Percentiles rank a stretch among this genome's conserved stretches.
These are phyloP conservation scores for Mycosphaerella arachidis DNA, from an alignment of 2,329 filamentous ascomycete species.

Conservation along the genomic window DNA sequence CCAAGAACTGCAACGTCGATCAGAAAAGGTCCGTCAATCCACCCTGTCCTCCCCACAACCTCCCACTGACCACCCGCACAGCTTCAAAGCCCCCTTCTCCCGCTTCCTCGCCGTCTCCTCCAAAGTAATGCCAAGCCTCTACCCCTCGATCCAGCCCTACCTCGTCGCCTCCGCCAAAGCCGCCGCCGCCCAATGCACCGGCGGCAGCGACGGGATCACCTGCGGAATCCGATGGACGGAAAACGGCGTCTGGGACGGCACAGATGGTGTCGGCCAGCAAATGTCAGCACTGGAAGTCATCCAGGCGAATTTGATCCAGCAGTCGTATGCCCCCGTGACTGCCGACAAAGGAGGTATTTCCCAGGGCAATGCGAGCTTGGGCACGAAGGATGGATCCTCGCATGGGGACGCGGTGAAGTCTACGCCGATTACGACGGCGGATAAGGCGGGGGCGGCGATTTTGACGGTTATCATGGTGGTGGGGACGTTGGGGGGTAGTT, in stretches of 20 bases:
- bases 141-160: constrained; percentile 44
- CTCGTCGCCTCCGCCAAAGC: constrained; percentile 49
- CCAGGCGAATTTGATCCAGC: constrained; percentile 35
- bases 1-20: constrained; percentile 38
- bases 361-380: constrained; percentile 12
- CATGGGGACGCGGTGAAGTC: not conserved
- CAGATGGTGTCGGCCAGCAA: constrained; percentile 50
- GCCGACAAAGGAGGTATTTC: constrained; percentile 36
- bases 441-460: constrained; percentile 19
- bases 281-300: constrained; percentile 51
- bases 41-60: not conserved
- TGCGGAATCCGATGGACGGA: constrained; percentile 42
- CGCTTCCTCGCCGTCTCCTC: constrained; percentile 49
- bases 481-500: constrained; percentile 1
- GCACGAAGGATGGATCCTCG: not conserved
- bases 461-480: constrained; percentile 14
- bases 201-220: constrained; percentile 39
- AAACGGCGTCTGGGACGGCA: constrained; percentile 39
- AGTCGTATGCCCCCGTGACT: constrained; percentile 39
- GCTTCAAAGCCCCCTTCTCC: constrained; percentile 42
- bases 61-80: not conserved
- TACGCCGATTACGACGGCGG: constrained; percentile 24
- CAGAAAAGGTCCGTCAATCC: constrained; percentile 32
- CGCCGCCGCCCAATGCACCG: constrained; percentile 51
- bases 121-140: constrained; percentile 53